Evolutionary conservation across 345 rosid species (phyloP), one percentile per base, ranked within the genome.

Genomic region (Excoecaria agallocha): DNA sequence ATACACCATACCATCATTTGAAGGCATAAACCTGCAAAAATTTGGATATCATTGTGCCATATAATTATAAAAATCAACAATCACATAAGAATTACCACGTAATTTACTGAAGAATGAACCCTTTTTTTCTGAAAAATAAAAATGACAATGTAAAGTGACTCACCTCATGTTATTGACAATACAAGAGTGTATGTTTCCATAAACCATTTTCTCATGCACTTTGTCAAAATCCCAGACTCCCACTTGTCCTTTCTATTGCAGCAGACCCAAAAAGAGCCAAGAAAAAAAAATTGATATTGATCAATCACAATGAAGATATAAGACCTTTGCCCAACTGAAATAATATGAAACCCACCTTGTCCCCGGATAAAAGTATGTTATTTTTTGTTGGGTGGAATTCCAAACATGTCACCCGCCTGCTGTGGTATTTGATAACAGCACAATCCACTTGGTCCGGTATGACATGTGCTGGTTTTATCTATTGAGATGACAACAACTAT

Each of bases 311-410:
- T 20, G 30, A 74, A 67, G 48, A 39, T 6, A 16, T 17, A 19
- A 62, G 24, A 71, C n/a, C 24, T 46, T 68, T 11, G 25, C 17
- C 20, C 9, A 68, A 57, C 13, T 35, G 17, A 71, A 17, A 70
- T 54, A 20, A 17, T 49, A 51, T 1, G 15, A 57, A 49, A 74
- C 72, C 55, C 76, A 91, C 98, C 98, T 94, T 94, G 76, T 94
- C 98, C 71, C 98, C 98, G 8, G 99, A 90, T 60, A 95, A 86
- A 83, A 93, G 93, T 69, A 93, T 86, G 77, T 91, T 84, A 79
- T 89, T 84, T 62, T 85, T 91, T 41, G 95, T 93, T 19, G 98
- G 99, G 80, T 95, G 98, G 74, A 95, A 95, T 84, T 95, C 99
- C 82, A 95, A 83, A 76, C 99, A 86, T 5, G 99, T 95, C 25